Base-by-base conservation (phyloP, 2,329 filamentous ascomycete genomes). In the Calycina marina region DNA sequence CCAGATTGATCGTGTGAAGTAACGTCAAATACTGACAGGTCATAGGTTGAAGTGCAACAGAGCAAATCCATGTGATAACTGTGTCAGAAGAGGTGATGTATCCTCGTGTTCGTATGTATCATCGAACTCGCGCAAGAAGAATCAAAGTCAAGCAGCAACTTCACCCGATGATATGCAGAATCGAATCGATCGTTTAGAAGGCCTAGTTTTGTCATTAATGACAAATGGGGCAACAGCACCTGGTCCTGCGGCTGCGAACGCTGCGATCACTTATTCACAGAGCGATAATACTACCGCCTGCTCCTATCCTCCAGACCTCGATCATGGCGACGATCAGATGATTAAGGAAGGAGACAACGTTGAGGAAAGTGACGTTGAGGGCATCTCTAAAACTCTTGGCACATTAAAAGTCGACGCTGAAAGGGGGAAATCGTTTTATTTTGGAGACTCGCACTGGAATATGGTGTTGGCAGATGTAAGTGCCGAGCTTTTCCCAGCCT, bases 101-200 rank as follows among this genome's bases (percentile, higher is more conserved):
- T 60, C 68, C 34, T 79, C 82, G 36, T 96, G 88, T 60, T 80
- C 78, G 43, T 96, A 94, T 62, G 85, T 84, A 28, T 67, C 74
- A 31, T 77, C 73, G 22, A 57, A 63, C 18, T 62, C 61, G 32
- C 71, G 83, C 46, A 90, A 83, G 58, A 92, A 83, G 65, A 65
- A 62, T 50, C 70, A 77, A 56, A 69, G 59, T 59, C 71, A 58
- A 65, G 67, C 35, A 65, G 69, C 66, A 46, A 59, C 66, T 34
- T 73, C 57, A 46, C 84, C 88, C 30, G 86, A 93, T 66, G 88
- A 94, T 57, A 94, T 96, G 88, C 88, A 96, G 61, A 93, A 92
- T 53, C 80, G 90, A 54, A 96, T 96, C 60, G 86, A 96, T 62
- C 74, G 88, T 48, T 67, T 96, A 44, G 88, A 96, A 66, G 80